These are phyloP conservation scores for Torulaspora quercuum DNA, from an alignment of 805 yeast genomes.

Conservation along the genomic window DNA sequence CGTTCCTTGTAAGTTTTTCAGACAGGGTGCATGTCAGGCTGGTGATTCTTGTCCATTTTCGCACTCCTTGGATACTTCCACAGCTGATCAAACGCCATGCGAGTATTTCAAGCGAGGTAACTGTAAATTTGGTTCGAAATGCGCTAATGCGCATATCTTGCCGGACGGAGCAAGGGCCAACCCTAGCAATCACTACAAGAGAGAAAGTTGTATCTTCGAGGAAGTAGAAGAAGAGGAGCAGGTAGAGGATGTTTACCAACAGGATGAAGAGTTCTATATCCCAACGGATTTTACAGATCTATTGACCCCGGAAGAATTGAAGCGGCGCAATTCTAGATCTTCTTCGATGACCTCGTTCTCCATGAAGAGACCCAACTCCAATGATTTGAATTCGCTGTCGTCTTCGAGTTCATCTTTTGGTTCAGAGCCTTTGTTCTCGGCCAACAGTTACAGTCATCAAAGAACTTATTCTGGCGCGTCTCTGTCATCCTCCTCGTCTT, in stretches of 20 bases:
- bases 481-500: conserved; percentile 14
- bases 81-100: conserved; percentile 51
- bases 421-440: conserved; percentile 9
- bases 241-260: conserved; percentile 42
- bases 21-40: conserved; percentile 93
- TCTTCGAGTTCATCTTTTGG: conserved; percentile 8
- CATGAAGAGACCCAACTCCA: conserved; percentile 7
- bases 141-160: conserved; percentile 87
- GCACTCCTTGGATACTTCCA: conserved; percentile 61
- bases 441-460: conserved; percentile 7
- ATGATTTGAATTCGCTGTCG: conserved; percentile 1
- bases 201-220: conserved; percentile 24
- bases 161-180: conserved; percentile 87
- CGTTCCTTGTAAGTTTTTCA: conserved; percentile 92
- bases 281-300: conserved; percentile 80
- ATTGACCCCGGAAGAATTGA: conserved; percentile 74
- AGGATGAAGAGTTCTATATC: conserved; percentile 61
- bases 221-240: conserved; percentile 13
- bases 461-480: conserved; percentile 15
- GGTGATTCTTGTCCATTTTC: conserved; percentile 90
- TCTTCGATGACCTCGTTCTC: conserved; percentile 15
- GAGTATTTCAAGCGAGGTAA: conserved; percentile 95
- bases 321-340: conserved; percentile 64
- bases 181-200: conserved; percentile 29
- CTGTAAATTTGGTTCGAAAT: conserved; percentile 90